Evolutionary conservation across 129 eudicot genomes (phyloP).

Genomic region (Calendula officinalis): DNA sequence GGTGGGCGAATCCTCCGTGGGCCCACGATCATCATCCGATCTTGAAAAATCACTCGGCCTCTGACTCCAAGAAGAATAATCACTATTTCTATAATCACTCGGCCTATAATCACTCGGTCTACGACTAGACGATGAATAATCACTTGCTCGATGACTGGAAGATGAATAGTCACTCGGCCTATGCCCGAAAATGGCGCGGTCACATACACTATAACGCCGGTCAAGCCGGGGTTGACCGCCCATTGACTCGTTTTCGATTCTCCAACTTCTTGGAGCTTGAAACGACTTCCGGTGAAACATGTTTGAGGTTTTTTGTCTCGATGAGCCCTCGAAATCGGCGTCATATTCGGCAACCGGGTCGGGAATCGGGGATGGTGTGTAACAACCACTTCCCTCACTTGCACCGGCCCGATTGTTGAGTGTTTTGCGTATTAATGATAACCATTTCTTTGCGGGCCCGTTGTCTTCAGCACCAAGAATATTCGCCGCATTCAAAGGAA

Average conservation of each 20-base stretch:
- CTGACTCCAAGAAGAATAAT: constrained; percentile 60
- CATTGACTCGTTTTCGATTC: constrained; percentile 54
- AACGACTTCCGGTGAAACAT: constrained; percentile 69
- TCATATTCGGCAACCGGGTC: constrained; percentile 73
- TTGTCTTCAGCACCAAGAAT: constrained; percentile 86
- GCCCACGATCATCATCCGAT: constrained; percentile 77
- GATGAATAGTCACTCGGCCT: constrained; percentile 60
- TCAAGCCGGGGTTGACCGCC: constrained; percentile 69
- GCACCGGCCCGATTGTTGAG: constrained; percentile 69
- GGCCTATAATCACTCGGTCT: constrained; percentile 66
- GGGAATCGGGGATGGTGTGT: constrained; percentile 89
- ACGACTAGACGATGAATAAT: constrained; percentile 40
- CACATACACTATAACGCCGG: constrained; percentile 84
- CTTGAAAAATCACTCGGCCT: constrained; percentile 66
- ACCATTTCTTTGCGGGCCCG: constrained; percentile 91
- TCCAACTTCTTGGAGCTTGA: constrained; percentile 73
- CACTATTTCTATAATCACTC: constrained; percentile 73
- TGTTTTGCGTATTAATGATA: constrained; percentile 59
- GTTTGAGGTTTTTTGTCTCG: constrained; percentile 46
- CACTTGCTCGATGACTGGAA: constrained; percentile 48
- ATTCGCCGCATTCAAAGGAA: constrained; percentile 88
- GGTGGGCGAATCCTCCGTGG: constrained; percentile 73
- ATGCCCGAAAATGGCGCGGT: constrained; percentile 76
- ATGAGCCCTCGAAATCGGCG: constrained; percentile 91
- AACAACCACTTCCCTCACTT: constrained; percentile 57